Conservation (phyloP, 2,329 filamentous ascomycete genomes). For the Cladosporium sp. region DNA sequence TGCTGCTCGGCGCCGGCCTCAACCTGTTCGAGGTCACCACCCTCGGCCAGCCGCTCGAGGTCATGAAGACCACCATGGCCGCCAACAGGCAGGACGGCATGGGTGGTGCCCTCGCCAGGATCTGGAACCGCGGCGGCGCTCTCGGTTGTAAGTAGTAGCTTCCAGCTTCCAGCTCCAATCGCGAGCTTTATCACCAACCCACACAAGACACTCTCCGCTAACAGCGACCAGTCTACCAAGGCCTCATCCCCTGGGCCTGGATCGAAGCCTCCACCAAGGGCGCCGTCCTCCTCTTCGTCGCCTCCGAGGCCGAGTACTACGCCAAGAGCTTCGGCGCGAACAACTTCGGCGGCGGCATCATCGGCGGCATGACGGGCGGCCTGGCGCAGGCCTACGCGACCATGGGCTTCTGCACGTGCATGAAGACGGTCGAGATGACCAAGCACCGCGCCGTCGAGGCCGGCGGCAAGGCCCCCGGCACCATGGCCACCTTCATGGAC, state of each 20-base stretch:
- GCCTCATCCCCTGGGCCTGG: conserved; percentile 99
- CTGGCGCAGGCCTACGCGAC: conserved; percentile 97
- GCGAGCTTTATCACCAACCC: too few species aligned
- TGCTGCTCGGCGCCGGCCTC: conserved; percentile 86
- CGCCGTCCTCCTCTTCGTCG: conserved; percentile 97
- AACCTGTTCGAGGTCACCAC: conserved; percentile 88
- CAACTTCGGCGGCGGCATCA: conserved; percentile 83
- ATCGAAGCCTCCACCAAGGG: conserved; percentile 99
- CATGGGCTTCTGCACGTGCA: conserved; percentile 99
- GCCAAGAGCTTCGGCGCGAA: conserved; percentile 70
- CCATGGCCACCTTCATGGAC: conserved; percentile 91
- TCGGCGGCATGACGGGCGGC: conserved; percentile 86
- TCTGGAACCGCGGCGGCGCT: conserved; percentile 90
- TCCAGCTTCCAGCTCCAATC: too few species aligned
- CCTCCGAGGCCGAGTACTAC: conserved; percentile 94
- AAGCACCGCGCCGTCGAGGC: conserved; percentile 87
- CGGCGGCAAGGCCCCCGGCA: conserved; percentile 80
- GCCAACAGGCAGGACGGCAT: conserved; percentile 90
- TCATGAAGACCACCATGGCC: conserved; percentile 99
- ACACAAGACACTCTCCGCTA: too few species aligned
- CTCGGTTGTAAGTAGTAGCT: conserved; percentile 90
- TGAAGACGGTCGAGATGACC: conserved; percentile 99
- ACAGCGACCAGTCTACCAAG: conserved; percentile 77
- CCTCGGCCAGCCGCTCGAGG: conserved; percentile 81
- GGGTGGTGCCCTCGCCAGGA: conserved; percentile 68